phyloP scores from a whole-genome alignment of 108 stramenopile species.

The Epipyxis sp. region DNA sequence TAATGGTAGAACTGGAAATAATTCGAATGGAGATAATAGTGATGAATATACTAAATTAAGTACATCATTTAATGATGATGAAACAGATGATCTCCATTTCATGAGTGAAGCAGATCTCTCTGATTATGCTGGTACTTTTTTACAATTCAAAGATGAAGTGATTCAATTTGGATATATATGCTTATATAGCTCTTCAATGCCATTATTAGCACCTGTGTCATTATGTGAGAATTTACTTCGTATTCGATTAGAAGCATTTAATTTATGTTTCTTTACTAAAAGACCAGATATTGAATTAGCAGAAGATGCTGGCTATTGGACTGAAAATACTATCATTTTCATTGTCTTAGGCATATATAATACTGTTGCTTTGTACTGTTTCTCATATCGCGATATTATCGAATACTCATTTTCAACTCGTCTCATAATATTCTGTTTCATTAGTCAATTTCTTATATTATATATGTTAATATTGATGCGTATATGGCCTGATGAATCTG shows the following conservation, averaged over 20 bases:
- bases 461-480: background rate
- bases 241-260: background rate
- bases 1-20: no score
- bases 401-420: background rate
- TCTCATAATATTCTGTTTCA: background rate
- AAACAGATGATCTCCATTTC: background rate
- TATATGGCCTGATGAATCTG: background rate
- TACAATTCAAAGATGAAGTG: background rate
- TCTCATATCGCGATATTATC: background rate
- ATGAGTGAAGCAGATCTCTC: background rate
- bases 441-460: background rate
- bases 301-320: background rate
- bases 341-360: background rate
- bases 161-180: constrained; percentile 17
- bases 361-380: background rate
- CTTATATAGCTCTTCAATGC: background rate
- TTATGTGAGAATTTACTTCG: background rate
- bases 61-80: background rate
- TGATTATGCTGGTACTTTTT: background rate
- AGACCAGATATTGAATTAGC: background rate
- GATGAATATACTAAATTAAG: no score
- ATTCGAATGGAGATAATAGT: no score
- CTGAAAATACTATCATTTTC: background rate
- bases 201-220: background rate
- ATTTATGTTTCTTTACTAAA: background rate